A percentile compares a stretch with the other conserved stretches of the same genome.
phyloP scores from a whole-genome alignment of 257 asterid genomes.

The Handroanthus guayacan region DNA sequence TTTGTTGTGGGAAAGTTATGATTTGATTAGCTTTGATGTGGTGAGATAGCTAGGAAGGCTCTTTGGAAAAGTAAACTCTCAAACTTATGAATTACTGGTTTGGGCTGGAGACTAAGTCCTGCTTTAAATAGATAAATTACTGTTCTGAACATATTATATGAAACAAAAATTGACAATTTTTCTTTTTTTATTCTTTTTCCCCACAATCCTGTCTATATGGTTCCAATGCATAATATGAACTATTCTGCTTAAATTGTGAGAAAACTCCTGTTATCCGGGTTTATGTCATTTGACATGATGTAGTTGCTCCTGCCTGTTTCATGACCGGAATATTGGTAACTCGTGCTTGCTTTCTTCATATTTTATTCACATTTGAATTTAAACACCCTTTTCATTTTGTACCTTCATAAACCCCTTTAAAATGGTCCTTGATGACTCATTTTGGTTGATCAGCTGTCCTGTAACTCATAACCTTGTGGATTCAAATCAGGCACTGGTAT shows the following conservation, averaged over 20 bases:
- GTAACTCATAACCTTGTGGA: neutral
- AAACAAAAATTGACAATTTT: neutral
- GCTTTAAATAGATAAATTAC: neutral
- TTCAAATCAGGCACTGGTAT: neutral
- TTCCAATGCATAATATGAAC: neutral
- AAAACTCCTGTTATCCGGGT: neutral
- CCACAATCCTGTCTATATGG: neutral
- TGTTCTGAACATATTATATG: constrained; percentile 1
- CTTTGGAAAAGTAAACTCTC: neutral
- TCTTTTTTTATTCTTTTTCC: neutral
- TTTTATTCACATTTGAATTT: neutral
- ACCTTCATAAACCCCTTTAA: neutral
- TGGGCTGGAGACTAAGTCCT: neutral
- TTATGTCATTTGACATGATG: neutral
- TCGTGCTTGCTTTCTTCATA: neutral
- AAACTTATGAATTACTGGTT: constrained; percentile 3
- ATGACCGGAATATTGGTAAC: neutral
- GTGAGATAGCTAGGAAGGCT: constrained; percentile 5
- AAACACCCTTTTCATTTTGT: neutral
- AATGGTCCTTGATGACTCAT: constrained; percentile 6
- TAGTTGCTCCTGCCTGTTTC: neutral
- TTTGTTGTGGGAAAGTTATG: neutral
- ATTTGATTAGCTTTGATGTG: neutral
- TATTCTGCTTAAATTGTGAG: neutral
- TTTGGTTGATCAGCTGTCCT: neutral